Evolutionary conservation across 257 asterid genomes (phyloP), one percentile per base, ranked within the genome.

Genomic region (Jaltomata sinuosa): DNA sequence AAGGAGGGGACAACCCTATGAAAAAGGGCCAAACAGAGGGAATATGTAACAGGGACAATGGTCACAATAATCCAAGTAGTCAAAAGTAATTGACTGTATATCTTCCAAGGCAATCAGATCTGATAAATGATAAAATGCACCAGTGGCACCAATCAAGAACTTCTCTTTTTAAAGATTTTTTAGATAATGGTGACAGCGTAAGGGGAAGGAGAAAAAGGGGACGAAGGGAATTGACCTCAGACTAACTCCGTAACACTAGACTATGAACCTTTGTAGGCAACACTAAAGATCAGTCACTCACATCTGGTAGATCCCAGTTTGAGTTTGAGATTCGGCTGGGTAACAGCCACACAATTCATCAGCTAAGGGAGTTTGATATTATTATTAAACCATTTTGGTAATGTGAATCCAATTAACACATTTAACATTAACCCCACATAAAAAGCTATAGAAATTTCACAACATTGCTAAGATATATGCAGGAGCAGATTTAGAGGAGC

Each of bases 41-140:
- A 86, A 86, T 82, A 84, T 84, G 80, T 65, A 88, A 89, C 84
- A 55, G 74, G 32, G 87, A 83, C 86, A 47, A 69, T 84, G 54
- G 40, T 74, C 85, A 88, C 83, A 86, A 87, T 67, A 85, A 71
- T 84, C 78, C 91, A 85, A 87, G 88, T 67, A 82, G 82, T 79
- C 78, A 71, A 84, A 32, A 82, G 36, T 67, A 84, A 84, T 38
- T 21, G 16, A 31, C 67, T 29, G 40, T 64, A 64, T 12, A 29
- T 81, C 76, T 55, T 64, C 84, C 79, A n/a, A 62, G 52, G 32
- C 61, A 82, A 61, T 50, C 31, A 64, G 64, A 82, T 82, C 84
- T 42, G 53, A 61, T 21, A 64, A 57, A 82, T 61, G 72, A 32
- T 4, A 36, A 80, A 27, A 65, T 15, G 74, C 40, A 65, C 45